A percentile compares a stretch with the other conserved stretches of the same genome.
Evolutionary conservation across 2,329 filamentous ascomycete genomes (phyloP).

Genomic region (Dactylellina sp.): DNA sequence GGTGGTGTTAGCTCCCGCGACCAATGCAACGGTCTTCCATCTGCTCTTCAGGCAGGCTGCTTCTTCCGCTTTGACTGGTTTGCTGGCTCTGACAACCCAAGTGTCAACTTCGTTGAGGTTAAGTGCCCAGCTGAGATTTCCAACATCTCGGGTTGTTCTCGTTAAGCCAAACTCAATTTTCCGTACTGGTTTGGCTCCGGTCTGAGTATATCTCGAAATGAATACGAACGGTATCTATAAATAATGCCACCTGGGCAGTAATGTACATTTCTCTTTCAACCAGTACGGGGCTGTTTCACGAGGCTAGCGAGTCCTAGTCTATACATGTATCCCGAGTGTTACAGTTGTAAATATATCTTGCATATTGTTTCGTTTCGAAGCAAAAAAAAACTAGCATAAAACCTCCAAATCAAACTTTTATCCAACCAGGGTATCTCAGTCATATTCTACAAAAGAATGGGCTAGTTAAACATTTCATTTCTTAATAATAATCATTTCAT

Average conservation of each 20-base stretch:
- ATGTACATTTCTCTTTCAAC: neutral
- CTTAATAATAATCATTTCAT: slow-evolving; percentile 44
- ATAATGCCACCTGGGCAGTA: neutral
- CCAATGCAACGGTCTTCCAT: slow-evolving; percentile 70
- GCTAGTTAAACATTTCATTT: slow-evolving; percentile 16
- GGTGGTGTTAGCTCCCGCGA: slow-evolving; percentile 69
- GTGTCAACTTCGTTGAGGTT: slow-evolving; percentile 70
- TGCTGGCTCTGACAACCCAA: slow-evolving; percentile 70
- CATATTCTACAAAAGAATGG: slow-evolving; percentile 8
- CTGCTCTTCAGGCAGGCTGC: slow-evolving; percentile 70
- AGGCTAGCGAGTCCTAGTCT: too few relatives aligned
- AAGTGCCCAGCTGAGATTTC: slow-evolving; percentile 68
- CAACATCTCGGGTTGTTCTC: slow-evolving; percentile 49
- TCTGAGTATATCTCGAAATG: neutral
- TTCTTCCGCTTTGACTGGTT: slow-evolving; percentile 76
- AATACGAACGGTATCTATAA: neutral
- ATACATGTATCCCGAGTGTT: too few relatives aligned
- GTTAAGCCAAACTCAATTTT: slow-evolving; percentile 15
- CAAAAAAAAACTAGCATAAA: slow-evolving; percentile 7
- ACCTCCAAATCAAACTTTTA: too few relatives aligned
- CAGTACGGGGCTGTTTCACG: too few relatives aligned
- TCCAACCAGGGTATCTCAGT: slow-evolving; percentile 25
- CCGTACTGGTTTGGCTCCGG: neutral
- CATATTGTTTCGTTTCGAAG: too few relatives aligned
- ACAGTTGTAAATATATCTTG: slow-evolving; percentile 20